Evolutionary conservation across 306 rosid genomes (phyloP), one percentile per base, ranked within the genome.

Genomic region (Biancaea sappan): DNA sequence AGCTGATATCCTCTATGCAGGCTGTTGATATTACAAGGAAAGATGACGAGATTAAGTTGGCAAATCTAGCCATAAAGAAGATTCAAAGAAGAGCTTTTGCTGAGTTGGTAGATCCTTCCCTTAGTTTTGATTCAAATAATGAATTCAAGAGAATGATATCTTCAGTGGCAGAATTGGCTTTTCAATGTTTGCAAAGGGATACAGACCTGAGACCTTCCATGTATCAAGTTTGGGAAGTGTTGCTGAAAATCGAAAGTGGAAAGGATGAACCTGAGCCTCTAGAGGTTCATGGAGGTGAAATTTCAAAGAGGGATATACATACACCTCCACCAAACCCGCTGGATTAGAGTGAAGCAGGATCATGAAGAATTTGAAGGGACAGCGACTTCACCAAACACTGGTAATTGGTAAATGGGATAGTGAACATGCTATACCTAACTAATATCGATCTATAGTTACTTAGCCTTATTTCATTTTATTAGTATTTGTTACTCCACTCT

Each of bases 171-270:
- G 84, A 77, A 37, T 81, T 89, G 81, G 96, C 93, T 43, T 86
- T 89, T 71, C 89, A 14, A 6, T 92, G 97, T 57, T 66, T 92
- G 72, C 90, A 83, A 65, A 81, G 81, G 76, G 85, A 88, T 79
- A 82, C 56, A 76, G 90, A 86, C 15, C 52, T 79, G 60, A 88
- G 97, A 69, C 96, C 98, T 70, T 78, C 88, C 25, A 92, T 88
- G 94, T 79, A 78, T 28, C 79, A 84, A 73, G 86, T 89, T 3
- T 44, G 84, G 79, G 79, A 79, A 35, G 58, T 37, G 7, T 82
- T 90, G 46, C 76, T 67, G 77, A 75, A 31, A 10, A 85, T 84
- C 31, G 74, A 59, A 40, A 69, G 77, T 40, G 62, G 77, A 26
- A 76, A 71, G 1, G 67, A 79, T 24, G 79, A 70, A 48, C 8